Percentiles rank a stretch among this genome's conserved stretches.
Conservation (phyloP, 495 filamentous ascomycete species). For the Aspergillus diversus region DNA sequence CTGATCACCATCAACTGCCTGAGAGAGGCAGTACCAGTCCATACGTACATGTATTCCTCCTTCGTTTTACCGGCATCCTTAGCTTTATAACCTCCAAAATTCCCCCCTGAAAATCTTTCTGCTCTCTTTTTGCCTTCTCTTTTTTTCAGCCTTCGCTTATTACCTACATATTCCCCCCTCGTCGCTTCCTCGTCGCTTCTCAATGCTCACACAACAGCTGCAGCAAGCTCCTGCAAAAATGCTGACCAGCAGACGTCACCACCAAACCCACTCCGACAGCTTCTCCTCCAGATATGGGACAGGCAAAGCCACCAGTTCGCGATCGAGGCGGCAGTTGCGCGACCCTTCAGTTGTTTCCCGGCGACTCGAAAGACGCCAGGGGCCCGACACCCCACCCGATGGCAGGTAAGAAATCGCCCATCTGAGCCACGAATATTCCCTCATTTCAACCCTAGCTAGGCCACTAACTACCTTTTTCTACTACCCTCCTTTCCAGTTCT, state of each 20-base stretch:
- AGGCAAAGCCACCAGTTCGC: constrained; percentile 38
- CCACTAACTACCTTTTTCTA: neutral
- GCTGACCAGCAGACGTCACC: constrained; percentile 35
- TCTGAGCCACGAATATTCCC: neutral
- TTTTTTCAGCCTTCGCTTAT: constrained; percentile 1
- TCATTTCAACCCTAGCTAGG: neutral
- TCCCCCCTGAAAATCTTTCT: constrained; percentile 1
- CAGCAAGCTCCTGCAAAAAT: constrained; percentile 24
- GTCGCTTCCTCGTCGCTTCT: neutral
- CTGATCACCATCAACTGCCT: neutral
- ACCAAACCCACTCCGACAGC: constrained; percentile 40
- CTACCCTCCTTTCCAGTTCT: constrained; percentile 41
- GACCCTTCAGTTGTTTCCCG: constrained; percentile 31
- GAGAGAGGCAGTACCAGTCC: neutral
- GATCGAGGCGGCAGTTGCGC: constrained; percentile 37
- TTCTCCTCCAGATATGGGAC: constrained; percentile 52
- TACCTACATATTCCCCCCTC: neutral
- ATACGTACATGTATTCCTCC: neutral
- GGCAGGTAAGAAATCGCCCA: constrained; percentile 39
- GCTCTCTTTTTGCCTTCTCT: neutral
- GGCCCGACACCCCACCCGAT: constrained; percentile 40
- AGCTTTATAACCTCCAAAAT: neutral
- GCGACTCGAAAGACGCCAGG: constrained; percentile 32
- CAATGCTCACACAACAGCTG: constrained; percentile 9
- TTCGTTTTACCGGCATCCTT: neutral